Evolutionary conservation across 306 rosid species (phyloP).

Genomic region (Vachellia collinsii): DNA sequence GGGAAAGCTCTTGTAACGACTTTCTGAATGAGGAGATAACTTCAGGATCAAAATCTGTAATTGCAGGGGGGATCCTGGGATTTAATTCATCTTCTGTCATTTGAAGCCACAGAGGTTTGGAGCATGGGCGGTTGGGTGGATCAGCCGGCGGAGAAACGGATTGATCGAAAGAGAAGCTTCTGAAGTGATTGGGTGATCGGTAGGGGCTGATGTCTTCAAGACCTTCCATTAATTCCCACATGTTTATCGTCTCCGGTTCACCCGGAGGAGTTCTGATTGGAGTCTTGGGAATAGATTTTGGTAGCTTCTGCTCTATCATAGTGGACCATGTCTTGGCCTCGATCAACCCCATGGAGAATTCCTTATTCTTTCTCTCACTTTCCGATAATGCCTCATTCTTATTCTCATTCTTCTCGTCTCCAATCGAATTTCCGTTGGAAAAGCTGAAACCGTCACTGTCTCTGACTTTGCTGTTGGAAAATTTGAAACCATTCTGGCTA

Average conservation of each 20-base stretch:
- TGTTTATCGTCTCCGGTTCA: slow-evolving; percentile 85
- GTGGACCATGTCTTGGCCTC: slow-evolving; percentile 83
- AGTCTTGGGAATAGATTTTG: slow-evolving; percentile 53
- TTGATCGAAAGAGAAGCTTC: slow-evolving; percentile 72
- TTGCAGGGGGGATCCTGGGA: slow-evolving; percentile 25
- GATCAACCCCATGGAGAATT: slow-evolving; percentile 51
- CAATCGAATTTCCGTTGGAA: neutral
- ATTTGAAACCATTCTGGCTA: slow-evolving; percentile 7
- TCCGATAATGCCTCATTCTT: neutral
- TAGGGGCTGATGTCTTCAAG: slow-evolving; percentile 81
- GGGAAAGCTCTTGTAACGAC: slow-evolving; percentile 44
- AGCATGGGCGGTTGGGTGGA: slow-evolving; percentile 11
- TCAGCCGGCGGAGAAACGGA: slow-evolving; percentile 20
- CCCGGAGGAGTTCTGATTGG: slow-evolving; percentile 72
- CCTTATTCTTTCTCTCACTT: neutral
- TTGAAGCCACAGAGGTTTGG: slow-evolving; percentile 54
- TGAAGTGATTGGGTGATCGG: slow-evolving; percentile 57
- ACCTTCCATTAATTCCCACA: slow-evolving; percentile 96
- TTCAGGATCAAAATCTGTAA: slow-evolving; percentile 54
- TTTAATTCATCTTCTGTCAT: slow-evolving; percentile 32
- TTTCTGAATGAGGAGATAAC: slow-evolving; percentile 58
- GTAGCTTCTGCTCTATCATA: slow-evolving; percentile 67
- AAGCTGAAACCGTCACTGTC: slow-evolving; percentile 25
- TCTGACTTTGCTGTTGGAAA: slow-evolving; percentile 33
- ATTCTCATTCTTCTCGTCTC: no score